A percentile compares a stretch with the other conserved stretches of the same genome.
Conservation (phyloP, 495 filamentous ascomycete genomes). For the Bacidia gigantensis region DNA sequence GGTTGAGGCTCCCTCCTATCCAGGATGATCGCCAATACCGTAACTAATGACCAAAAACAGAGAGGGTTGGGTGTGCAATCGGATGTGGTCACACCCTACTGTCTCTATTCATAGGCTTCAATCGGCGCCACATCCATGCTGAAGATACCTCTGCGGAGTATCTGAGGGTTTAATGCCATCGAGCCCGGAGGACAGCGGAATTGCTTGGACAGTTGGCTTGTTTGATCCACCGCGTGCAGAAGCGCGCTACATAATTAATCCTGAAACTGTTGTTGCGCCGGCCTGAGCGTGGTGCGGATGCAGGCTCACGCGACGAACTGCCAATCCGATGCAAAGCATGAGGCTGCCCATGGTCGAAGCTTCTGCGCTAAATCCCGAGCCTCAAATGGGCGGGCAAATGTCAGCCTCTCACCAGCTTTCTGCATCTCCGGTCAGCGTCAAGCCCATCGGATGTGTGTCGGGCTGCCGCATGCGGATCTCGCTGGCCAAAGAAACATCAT, state of each 20-base stretch:
- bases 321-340: neutral
- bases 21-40: neutral
- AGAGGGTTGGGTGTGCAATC: neutral
- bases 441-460: neutral
- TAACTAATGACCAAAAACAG: neutral
- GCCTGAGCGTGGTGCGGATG: constrained; percentile 10
- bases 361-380: neutral
- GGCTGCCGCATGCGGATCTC: neutral
- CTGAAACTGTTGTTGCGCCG: constrained; percentile 8
- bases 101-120: neutral
- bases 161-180: neutral
- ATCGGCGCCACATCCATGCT: neutral
- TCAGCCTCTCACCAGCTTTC: neutral
- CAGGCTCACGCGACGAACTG: neutral
- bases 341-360: neutral
- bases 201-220: neutral
- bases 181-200: neutral
- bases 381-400: neutral
- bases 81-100: neutral
- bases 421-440: neutral
- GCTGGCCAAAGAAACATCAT: too few relatives aligned
- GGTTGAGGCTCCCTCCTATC: neutral
- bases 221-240: neutral
- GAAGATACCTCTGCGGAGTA: neutral
- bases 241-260: constrained; percentile 11